These are phyloP conservation scores for Penicillium thymicola DNA, from an alignment of 2,329 filamentous ascomycete genomes.

Conservation along the genomic window DNA sequence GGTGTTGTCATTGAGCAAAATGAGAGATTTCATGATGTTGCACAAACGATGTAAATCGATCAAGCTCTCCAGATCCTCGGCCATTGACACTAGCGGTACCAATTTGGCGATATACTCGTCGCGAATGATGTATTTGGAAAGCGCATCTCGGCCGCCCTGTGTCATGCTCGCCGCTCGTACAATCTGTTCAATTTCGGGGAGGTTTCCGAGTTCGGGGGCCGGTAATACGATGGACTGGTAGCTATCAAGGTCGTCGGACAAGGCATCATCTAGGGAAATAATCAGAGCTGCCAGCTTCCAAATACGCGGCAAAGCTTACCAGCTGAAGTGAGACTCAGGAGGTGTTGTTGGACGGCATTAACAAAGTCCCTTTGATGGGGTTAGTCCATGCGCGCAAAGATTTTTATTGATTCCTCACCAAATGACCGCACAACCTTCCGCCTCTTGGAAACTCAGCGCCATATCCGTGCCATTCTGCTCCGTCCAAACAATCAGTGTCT, in stretches of 20 bases:
- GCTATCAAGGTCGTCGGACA: constrained; percentile 83
- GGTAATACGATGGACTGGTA: constrained; percentile 72
- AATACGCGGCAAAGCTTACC: constrained; percentile 47
- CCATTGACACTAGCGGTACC: constrained; percentile 78
- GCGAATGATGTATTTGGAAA: constrained; percentile 80
- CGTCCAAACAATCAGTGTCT: constrained; percentile 98
- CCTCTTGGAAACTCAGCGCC: constrained; percentile 97
- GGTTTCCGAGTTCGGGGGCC: constrained; percentile 72
- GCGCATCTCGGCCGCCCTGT: constrained; percentile 72
- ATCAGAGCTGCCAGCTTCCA: constrained; percentile 3
- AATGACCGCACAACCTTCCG: constrained; percentile 86
- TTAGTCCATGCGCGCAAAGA: constrained; percentile 15
- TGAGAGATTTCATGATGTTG: constrained; percentile 96
- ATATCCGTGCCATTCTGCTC: constrained; percentile 89
- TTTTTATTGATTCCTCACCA: constrained; percentile 57
- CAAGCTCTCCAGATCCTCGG: constrained; percentile 86
- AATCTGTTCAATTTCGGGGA: constrained; percentile 77
- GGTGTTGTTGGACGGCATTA: constrained; percentile 74
- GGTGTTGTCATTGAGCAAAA: constrained; percentile 87
- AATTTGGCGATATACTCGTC: constrained; percentile 87
- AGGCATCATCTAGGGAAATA: constrained; percentile 64
- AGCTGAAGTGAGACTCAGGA: constrained; percentile 59
- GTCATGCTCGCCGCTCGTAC: constrained; percentile 77
- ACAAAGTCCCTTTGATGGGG: constrained; percentile 74
- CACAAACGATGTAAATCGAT: constrained; percentile 85